phyloP scores from a whole-genome alignment of 371 early-diverging fungal genomes.

The Mortierella sp. region DNA sequence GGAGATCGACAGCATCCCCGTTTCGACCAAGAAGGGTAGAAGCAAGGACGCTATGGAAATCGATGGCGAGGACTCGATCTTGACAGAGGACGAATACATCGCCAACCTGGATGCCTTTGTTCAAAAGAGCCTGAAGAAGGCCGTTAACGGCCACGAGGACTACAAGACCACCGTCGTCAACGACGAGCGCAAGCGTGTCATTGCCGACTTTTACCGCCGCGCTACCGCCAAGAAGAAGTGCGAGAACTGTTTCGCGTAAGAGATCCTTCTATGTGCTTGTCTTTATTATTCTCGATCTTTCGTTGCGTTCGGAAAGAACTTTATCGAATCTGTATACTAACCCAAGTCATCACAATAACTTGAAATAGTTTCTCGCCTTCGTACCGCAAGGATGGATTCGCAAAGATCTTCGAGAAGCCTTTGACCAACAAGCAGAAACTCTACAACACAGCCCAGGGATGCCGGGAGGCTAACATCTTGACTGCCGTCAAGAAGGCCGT shows the following conservation, averaged over 20 bases:
- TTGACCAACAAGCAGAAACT: slow-evolving; percentile 79
- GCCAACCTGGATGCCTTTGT: slow-evolving; percentile 61
- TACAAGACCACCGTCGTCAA: slow-evolving; percentile 83
- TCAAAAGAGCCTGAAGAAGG: slow-evolving; percentile 22
- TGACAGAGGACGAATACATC: slow-evolving; percentile 69
- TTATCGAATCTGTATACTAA: neutral
- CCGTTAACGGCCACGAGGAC: slow-evolving; percentile 56
- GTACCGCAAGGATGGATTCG: slow-evolving; percentile 87
- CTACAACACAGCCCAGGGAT: slow-evolving; percentile 74
- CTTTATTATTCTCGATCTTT: neutral
- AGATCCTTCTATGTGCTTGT: neutral
- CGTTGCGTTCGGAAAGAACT: too few relatives aligned
- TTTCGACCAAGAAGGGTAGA: slow-evolving; percentile 55
- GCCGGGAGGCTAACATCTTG: slow-evolving; percentile 62
- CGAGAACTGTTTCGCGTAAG: slow-evolving; percentile 79
- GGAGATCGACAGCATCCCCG: slow-evolving; percentile 77
- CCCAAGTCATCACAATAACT: neutral
- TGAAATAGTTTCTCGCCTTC: slow-evolving; percentile 76
- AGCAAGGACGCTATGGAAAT: slow-evolving; percentile 64
- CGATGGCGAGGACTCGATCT: slow-evolving; percentile 61
- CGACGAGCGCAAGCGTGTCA: slow-evolving; percentile 81
- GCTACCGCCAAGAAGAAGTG: slow-evolving; percentile 74
- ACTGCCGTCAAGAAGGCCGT: slow-evolving; percentile 29
- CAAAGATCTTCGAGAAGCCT: slow-evolving; percentile 90
- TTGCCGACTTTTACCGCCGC: slow-evolving; percentile 79